Evolutionary conservation across 2,329 filamentous ascomycete genomes (phyloP).

Genomic region (Gaeumannomyces sp.): DNA sequence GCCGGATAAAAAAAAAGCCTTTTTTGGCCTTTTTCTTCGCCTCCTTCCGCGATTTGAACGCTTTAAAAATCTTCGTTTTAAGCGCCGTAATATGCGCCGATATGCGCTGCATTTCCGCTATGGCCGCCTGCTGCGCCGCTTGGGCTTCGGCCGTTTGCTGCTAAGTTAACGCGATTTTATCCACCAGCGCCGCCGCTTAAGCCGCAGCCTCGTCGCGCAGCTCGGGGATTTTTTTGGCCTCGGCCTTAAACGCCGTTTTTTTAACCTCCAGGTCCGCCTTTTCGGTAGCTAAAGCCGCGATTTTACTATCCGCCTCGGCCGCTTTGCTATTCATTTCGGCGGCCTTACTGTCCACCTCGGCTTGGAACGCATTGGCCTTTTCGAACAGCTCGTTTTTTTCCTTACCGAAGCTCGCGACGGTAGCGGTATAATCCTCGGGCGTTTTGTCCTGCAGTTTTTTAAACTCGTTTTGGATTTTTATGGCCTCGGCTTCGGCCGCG

Average conservation of each 20-base stretch:
- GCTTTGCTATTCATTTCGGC: no score
- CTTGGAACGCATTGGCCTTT: conserved; percentile 3
- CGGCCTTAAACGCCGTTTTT: neutral
- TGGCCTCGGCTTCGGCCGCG: neutral
- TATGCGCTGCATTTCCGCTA: conserved; percentile 12
- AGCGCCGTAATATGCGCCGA: conserved; percentile 13
- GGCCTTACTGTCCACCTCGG: conserved; percentile 4
- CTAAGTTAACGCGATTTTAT: conserved; percentile 11
- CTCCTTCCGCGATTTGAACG: no score
- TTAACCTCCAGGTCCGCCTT: conserved; percentile 7
- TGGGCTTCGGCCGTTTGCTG: conserved; percentile 1
- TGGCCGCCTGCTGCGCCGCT: conserved; percentile 7
- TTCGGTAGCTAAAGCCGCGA: conserved; percentile 4
- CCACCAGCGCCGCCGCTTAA: conserved; percentile 13
- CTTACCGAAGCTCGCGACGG: neutral
- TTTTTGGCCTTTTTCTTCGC: no score
- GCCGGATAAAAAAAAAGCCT: no score
- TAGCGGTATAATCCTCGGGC: conserved; percentile 1
- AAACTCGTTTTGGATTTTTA: conserved; percentile 2
- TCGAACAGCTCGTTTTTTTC: conserved; percentile 3
- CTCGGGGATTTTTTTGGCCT: neutral
- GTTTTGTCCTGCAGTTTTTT: conserved; percentile 1
- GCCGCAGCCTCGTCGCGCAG: conserved; percentile 7
- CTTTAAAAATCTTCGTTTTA: no score
- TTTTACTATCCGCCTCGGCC: conserved; percentile 6